Evolutionary conservation across 1,139 yeast species (phyloP).

Genomic region (Kodamaea alishanica): DNA sequence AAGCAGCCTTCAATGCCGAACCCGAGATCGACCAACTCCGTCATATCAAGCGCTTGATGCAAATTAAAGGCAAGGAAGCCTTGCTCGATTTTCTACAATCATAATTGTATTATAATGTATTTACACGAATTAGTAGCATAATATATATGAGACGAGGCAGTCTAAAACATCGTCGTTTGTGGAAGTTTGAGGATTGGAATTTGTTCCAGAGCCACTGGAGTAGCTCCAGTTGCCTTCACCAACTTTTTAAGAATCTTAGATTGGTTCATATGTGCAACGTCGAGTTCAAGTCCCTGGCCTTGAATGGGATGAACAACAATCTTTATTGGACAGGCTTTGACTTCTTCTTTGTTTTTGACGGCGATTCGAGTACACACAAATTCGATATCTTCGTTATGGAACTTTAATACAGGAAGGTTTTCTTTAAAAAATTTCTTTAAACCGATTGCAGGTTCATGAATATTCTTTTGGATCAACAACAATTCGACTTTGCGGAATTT

Average conservation of each 20-base stretch:
- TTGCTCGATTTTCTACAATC: conserved; percentile 53
- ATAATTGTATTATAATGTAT: neutral
- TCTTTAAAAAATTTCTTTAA: conserved; percentile 62
- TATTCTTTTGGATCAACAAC: conserved; percentile 25
- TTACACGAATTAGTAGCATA: no score
- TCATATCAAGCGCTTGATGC: conserved; percentile 58
- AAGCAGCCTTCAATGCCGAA: conserved; percentile 22
- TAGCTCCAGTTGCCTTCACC: conserved; percentile 32
- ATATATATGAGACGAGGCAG: no score
- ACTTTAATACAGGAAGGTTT: conserved; percentile 71
- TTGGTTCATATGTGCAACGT: conserved; percentile 29
- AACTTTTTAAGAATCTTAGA: conserved; percentile 29
- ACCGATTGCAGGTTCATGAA: conserved; percentile 34
- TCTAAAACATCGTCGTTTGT: neutral
- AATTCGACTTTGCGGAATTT: conserved; percentile 29
- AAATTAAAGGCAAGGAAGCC: conserved; percentile 65
- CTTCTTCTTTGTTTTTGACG: conserved; percentile 37
- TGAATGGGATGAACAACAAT: conserved; percentile 28
- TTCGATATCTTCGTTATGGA: conserved; percentile 70
- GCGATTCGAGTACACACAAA: conserved; percentile 58
- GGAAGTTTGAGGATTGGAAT: conserved; percentile 18
- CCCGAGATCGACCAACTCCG: conserved; percentile 46
- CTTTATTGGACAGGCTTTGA: conserved; percentile 47
- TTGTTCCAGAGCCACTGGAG: conserved; percentile 25
- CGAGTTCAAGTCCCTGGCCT: conserved; percentile 23